Percentiles rank a stretch among this genome's conserved stretches.
phyloP scores from a whole-genome alignment of 345 rosid species.

The Litchi chinensis region DNA sequence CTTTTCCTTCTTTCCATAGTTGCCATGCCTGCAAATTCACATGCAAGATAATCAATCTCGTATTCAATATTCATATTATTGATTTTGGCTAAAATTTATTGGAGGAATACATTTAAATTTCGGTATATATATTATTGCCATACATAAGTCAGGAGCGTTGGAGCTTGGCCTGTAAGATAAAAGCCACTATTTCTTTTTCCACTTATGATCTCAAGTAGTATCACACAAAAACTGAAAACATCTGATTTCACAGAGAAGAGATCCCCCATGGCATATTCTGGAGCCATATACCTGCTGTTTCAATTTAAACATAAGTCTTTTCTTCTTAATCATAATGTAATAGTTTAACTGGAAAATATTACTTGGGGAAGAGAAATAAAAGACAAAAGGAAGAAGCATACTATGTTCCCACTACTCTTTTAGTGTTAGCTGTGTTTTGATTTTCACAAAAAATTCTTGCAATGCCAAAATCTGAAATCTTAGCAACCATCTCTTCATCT shows the following conservation, averaged over 20 bases:
- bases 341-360: background rate
- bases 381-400: slow-evolving; percentile 8
- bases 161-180: too few species aligned
- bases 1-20: too few species aligned
- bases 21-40: too few species aligned
- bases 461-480: slow-evolving; percentile 52
- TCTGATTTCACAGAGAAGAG: slow-evolving; percentile 45
- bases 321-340: background rate
- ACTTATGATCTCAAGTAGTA: too few species aligned
- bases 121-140: too few species aligned
- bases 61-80: too few species aligned
- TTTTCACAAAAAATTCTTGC: slow-evolving; percentile 36
- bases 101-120: too few species aligned
- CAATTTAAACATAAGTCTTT: background rate
- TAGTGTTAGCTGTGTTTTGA: slow-evolving; percentile 22
- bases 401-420: slow-evolving; percentile 40
- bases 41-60: too few species aligned
- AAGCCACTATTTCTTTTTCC: too few species aligned
- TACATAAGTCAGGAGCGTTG: too few species aligned
- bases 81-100: too few species aligned
- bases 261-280: slow-evolving; percentile 43
- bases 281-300: slow-evolving; percentile 50
- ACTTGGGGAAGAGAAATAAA: background rate
- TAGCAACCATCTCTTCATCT: slow-evolving; percentile 45
- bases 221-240: slow-evolving; percentile 50